Conservation (phyloP, 371 early-diverging fungal species). For the Zychaea mexicana region DNA sequence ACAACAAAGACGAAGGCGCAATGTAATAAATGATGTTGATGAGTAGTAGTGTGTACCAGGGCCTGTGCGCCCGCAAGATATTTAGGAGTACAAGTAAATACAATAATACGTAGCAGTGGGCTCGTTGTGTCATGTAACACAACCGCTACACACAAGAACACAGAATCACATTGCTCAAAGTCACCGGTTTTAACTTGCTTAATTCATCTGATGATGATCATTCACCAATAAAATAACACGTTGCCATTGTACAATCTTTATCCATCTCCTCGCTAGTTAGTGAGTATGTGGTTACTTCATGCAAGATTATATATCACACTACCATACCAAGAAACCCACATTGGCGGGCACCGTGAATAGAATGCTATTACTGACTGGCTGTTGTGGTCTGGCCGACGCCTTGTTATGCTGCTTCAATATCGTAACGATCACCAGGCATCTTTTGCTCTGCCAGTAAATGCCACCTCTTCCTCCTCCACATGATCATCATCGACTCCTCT, state of each 20-base stretch:
- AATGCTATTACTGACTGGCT: not conserved
- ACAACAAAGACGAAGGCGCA: not conserved
- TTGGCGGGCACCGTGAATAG: not conserved
- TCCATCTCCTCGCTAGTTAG: no score
- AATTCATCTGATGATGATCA: conserved; percentile 5
- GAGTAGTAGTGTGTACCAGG: not conserved
- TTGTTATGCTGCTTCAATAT: conserved; percentile 1
- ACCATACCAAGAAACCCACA: not conserved
- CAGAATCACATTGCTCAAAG: conserved; percentile 3
- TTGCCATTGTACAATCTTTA: not conserved
- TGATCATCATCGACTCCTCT: not conserved
- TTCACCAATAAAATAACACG: conserved; percentile 3
- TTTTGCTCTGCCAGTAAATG: not conserved
- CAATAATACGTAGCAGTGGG: no score
- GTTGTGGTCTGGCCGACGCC: conserved; percentile 2
- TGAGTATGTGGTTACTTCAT: no score
- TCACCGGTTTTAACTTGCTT: not conserved
- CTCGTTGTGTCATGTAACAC: not conserved
- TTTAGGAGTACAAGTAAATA: not conserved
- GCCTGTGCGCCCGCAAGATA: conserved; percentile 1
- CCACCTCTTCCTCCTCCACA: not conserved
- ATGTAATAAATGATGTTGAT: not conserved
- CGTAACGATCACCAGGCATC: conserved; percentile 5
- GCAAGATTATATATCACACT: not conserved
- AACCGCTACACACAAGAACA: not conserved